These are phyloP conservation scores for Ramaria sp. DNA, from an alignment of 768 basidiomycete genomes.

Conservation along the genomic window DNA sequence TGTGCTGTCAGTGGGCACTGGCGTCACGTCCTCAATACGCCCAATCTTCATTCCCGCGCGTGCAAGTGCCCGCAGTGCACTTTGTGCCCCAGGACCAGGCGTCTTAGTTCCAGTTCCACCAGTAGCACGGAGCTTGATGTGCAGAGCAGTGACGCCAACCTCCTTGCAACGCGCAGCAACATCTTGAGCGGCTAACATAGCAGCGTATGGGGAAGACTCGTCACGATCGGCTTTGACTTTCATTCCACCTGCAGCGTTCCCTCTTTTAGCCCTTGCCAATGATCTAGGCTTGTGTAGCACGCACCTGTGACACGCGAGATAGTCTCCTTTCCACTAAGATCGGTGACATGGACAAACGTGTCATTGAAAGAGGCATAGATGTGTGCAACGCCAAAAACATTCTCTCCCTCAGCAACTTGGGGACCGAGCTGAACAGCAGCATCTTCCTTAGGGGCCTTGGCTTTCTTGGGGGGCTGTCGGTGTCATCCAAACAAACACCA, in stretches of 20 bases:
- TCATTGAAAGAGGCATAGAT: constrained; percentile 99
- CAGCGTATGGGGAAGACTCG: constrained; percentile 95
- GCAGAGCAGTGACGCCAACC: constrained; percentile 95
- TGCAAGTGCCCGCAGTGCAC: constrained; percentile 93
- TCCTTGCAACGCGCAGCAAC: constrained; percentile 94
- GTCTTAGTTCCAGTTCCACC: constrained; percentile 98
- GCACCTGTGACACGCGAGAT: constrained; percentile 95
- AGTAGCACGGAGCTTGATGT: constrained; percentile 98
- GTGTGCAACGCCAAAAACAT: constrained; percentile 96
- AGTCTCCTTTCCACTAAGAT: constrained; percentile 98
- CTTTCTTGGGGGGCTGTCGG: constrained; percentile 72
- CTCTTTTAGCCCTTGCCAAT: background rate
- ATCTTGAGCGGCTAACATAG: constrained; percentile 98
- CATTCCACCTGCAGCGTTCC: constrained; percentile 67
- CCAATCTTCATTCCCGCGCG: constrained; percentile 98
- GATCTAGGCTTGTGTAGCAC: constrained; percentile 15
- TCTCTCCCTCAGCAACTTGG: constrained; percentile 91
- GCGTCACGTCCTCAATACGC: constrained; percentile 96
- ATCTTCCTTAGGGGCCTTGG: constrained; percentile 69
- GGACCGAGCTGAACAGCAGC: constrained; percentile 87
- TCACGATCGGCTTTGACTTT: constrained; percentile 99
- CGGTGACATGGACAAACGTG: constrained; percentile 98
- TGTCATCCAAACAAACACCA: constrained; percentile 6
- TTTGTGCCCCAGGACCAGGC: constrained; percentile 97
- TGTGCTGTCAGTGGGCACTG: constrained; percentile 94